Conservation (phyloP, 306 rosid species). For the Vicia sativa region DNA sequence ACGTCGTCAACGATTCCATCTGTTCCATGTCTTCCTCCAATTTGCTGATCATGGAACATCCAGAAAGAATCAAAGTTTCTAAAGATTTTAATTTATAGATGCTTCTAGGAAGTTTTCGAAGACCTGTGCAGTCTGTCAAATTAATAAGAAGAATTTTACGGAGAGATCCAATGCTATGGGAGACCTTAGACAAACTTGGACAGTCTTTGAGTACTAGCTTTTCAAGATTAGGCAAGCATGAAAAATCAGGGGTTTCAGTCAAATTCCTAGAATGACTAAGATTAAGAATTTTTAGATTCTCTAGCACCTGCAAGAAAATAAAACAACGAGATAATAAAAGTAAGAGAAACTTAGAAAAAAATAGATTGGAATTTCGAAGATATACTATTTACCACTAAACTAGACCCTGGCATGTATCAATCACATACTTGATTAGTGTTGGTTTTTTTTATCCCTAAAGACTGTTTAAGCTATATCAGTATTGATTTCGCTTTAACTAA, state of each 20-base stretch:
- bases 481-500: too few relatives aligned
- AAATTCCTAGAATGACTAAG: neutral
- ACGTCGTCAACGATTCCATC: neutral
- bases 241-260: slow-evolving; percentile 1
- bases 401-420: too few relatives aligned
- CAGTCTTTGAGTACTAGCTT: slow-evolving; percentile 16
- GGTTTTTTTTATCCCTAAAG: too few relatives aligned
- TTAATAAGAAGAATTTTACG: neutral
- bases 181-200: slow-evolving; percentile 2
- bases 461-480: too few relatives aligned
- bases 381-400: too few relatives aligned
- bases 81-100: neutral
- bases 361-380: too few relatives aligned
- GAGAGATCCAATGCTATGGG: neutral
- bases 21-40: slow-evolving; percentile 2
- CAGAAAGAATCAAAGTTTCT: slow-evolving; percentile 12
- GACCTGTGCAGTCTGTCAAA: slow-evolving; percentile 12
- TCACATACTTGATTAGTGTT: too few relatives aligned
- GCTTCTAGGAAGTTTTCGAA: neutral
- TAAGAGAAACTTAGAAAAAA: neutral
- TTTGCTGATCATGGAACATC: neutral
- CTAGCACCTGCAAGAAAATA: neutral
- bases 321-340: neutral
- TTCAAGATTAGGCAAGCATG: neutral
- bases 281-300: slow-evolving; percentile 11